phyloP scores from a whole-genome alignment of 1,284 basidiomycete species.

The Malassezia sympodialis region DNA sequence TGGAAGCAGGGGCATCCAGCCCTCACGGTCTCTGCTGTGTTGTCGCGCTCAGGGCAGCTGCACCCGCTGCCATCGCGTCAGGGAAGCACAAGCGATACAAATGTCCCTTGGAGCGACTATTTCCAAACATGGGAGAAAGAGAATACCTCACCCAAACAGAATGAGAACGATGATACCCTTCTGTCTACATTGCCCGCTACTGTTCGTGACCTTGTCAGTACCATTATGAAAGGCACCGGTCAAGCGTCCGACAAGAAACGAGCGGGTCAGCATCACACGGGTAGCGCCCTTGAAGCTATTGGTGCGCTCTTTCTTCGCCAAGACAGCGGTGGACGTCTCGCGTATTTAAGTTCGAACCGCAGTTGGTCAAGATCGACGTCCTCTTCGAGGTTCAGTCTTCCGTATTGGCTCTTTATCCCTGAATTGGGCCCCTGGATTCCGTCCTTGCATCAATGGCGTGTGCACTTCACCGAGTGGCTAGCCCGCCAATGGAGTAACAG shows the following conservation, averaged over 20 bases:
- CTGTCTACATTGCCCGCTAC: background rate
- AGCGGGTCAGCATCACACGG: conserved; percentile 19
- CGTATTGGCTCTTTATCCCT: background rate
- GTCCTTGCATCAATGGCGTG: background rate
- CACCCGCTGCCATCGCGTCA: conserved; percentile 1
- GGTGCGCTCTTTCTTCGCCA: conserved; percentile 34
- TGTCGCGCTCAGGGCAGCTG: conserved; percentile 8
- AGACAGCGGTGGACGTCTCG: conserved; percentile 29
- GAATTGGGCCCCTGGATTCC: background rate
- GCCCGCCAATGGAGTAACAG: background rate
- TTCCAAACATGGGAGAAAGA: background rate
- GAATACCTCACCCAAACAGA: background rate
- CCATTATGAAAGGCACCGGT: background rate
- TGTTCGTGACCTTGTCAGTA: background rate
- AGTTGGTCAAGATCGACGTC: background rate
- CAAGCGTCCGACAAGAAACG: background rate
- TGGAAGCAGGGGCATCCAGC: background rate
- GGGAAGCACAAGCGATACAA: background rate
- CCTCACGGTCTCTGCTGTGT: conserved; percentile 6
- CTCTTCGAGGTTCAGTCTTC: background rate
- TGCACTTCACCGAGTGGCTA: background rate
- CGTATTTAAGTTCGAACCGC: conserved; percentile 25
- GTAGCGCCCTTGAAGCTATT: conserved; percentile 42
- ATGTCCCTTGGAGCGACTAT: background rate
- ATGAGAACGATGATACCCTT: background rate